Percentiles rank a stretch among this genome's conserved stretches.
These are phyloP conservation scores for Pseudognaphalium luteoalbum DNA, from an alignment of 129 eudicot genomes.

Conservation along the genomic window DNA sequence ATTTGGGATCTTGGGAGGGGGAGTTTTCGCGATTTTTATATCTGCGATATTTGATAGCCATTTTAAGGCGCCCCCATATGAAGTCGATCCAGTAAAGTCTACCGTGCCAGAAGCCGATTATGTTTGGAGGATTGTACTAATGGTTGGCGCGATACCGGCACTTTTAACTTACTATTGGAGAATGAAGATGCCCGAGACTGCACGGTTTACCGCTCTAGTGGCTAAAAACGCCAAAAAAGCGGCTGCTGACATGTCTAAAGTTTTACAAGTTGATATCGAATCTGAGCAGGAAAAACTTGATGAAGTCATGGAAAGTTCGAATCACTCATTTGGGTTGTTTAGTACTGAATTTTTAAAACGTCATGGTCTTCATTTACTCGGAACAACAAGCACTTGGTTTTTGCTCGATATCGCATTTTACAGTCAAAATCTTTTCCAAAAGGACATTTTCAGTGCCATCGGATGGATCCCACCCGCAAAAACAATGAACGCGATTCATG, in stretches of 20 bases:
- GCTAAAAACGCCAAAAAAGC: slow-evolving; percentile 50
- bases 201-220: slow-evolving; percentile 53
- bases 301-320: slow-evolving; percentile 1
- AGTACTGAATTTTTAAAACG: slow-evolving; percentile 41
- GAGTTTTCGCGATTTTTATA: slow-evolving; percentile 44
- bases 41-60: slow-evolving; percentile 34
- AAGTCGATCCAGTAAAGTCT: slow-evolving; percentile 37
- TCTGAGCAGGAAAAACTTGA: slow-evolving; percentile 39
- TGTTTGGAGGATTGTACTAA: slow-evolving; percentile 51
- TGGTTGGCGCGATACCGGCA: slow-evolving; percentile 58
- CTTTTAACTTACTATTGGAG: slow-evolving; percentile 52
- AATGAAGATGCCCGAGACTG: slow-evolving; percentile 66
- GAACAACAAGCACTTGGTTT: slow-evolving; percentile 59
- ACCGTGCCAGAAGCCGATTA: slow-evolving; percentile 52
- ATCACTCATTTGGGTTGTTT: slow-evolving; percentile 36
- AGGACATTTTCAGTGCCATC: slow-evolving; percentile 50
- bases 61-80: slow-evolving; percentile 48
- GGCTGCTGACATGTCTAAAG: slow-evolving; percentile 52
- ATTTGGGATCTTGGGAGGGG: slow-evolving; percentile 56
- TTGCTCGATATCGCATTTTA: slow-evolving; percentile 58
- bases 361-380: slow-evolving; percentile 52
- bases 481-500: slow-evolving; percentile 55
- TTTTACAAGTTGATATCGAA: slow-evolving; percentile 44
- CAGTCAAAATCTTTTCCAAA: slow-evolving; percentile 57
- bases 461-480: slow-evolving; percentile 65